phyloP scores from a whole-genome alignment of 139 green algal genomes.

The Volvox reticuliferus region DNA sequence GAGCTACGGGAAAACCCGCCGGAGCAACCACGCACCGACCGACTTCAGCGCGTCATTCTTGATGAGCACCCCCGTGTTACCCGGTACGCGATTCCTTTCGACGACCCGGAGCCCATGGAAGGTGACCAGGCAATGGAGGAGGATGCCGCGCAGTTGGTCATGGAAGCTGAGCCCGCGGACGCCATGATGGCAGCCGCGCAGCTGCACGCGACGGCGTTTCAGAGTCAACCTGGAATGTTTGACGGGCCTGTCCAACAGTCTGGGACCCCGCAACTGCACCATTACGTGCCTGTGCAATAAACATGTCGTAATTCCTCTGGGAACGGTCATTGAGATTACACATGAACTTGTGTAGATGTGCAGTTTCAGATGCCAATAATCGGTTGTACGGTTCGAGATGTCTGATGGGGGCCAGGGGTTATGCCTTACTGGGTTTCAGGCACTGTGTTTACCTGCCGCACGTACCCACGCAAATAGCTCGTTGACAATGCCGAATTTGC shows the following conservation, averaged over 20 bases:
- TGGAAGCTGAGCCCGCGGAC: neutral
- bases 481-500: too few relatives aligned
- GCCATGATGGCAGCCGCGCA: neutral
- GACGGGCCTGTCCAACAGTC: neutral
- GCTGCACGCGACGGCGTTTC: neutral
- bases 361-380: too few relatives aligned
- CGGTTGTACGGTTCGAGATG: too few relatives aligned
- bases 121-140: slow-evolving; percentile 11
- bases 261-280: neutral
- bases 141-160: neutral
- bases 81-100: slow-evolving; percentile 71
- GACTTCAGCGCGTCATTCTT: slow-evolving; percentile 83
- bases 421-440: too few relatives aligned
- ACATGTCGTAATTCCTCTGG: too few relatives aligned
- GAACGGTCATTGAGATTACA: too few relatives aligned
- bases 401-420: too few relatives aligned
- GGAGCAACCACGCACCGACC: slow-evolving; percentile 76
- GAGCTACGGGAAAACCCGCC: slow-evolving; percentile 89
- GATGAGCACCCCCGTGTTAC: slow-evolving; percentile 95
- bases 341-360: too few relatives aligned
- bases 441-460: too few relatives aligned
- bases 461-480: too few relatives aligned
- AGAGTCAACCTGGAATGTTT: neutral
- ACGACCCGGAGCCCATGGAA: slow-evolving; percentile 21
- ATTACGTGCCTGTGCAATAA: slow-evolving; percentile 9